Percentiles rank a stretch among this genome's conserved stretches.
Evolutionary conservation across 345 rosid genomes (phyloP).

Genomic region (Mallotus nudiflorus): DNA sequence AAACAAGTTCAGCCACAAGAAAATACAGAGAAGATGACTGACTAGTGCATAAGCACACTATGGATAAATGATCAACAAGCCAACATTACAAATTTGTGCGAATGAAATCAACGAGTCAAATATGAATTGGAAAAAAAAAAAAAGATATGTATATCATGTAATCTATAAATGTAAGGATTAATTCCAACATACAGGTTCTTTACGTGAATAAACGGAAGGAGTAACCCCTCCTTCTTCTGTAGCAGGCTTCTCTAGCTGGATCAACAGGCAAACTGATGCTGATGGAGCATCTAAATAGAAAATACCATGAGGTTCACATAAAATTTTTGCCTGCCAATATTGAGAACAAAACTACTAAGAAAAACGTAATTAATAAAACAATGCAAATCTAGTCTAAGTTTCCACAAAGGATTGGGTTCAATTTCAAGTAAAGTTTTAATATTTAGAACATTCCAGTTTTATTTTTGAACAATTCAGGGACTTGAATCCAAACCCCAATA

Average conservation of each 20-base stretch:
- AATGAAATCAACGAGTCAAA: neutral
- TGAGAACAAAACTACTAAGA: conserved; percentile 14
- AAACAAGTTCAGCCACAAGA: neutral
- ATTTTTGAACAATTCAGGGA: neutral
- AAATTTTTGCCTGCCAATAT: conserved; percentile 54
- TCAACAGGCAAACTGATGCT: conserved; percentile 78
- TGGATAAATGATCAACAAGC: conserved; percentile 12
- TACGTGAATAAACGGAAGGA: conserved; percentile 96
- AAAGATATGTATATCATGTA: neutral
- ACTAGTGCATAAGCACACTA: neutral
- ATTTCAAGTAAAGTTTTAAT: neutral
- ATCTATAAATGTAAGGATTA: neutral
- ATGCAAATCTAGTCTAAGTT: neutral
- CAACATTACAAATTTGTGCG: conserved; percentile 8
- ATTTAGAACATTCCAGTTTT: too few species aligned
- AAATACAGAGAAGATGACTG: neutral
- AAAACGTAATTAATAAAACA: neutral
- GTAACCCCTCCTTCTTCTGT: conserved; percentile 92
- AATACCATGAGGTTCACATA: conserved; percentile 70
- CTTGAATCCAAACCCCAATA: neutral
- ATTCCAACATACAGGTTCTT: conserved; percentile 82
- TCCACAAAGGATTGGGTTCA: too few species aligned
- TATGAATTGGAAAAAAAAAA: neutral
- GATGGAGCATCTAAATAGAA: conserved; percentile 94
- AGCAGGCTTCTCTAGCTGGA: conserved; percentile 93